These are phyloP conservation scores for Flaveria linearis DNA, from an alignment of 129 eudicot genomes.

Conservation along the genomic window DNA sequence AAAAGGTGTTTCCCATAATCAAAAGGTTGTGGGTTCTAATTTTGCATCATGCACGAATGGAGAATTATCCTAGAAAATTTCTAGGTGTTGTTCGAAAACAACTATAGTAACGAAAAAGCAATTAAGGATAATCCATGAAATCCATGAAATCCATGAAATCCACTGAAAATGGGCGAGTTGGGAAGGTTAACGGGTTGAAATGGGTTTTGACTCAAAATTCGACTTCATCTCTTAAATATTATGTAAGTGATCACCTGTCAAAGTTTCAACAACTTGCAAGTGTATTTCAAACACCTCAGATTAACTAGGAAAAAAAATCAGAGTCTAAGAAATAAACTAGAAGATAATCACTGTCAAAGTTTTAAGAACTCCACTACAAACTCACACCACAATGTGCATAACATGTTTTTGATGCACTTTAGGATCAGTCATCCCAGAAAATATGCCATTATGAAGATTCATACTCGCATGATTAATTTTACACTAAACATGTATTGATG, in stretches of 20 bases:
- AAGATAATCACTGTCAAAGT: slow-evolving; percentile 29
- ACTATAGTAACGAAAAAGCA: too few species aligned
- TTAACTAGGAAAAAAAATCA: too few species aligned
- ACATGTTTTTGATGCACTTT: slow-evolving; percentile 44
- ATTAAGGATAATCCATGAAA: too few species aligned
- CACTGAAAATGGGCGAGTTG: not conserved
- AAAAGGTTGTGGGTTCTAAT: too few species aligned
- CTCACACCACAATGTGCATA: slow-evolving; percentile 48
- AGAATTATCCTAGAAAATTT: too few species aligned
- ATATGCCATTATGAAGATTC: slow-evolving; percentile 56
- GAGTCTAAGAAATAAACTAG: too few species aligned
- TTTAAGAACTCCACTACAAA: slow-evolving; percentile 65
- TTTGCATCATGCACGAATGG: too few species aligned
- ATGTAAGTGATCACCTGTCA: slow-evolving; percentile 2
- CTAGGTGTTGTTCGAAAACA: too few species aligned
- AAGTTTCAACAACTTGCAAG: slow-evolving; percentile 57
- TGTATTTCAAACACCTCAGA: slow-evolving; percentile 24
- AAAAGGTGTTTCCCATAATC: too few species aligned
- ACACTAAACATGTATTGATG: too few species aligned
- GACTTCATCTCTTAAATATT: too few species aligned
- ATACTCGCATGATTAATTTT: slow-evolving; percentile 26
- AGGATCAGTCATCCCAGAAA: slow-evolving; percentile 59
- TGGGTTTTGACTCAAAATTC: not conserved
- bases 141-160: too few species aligned
- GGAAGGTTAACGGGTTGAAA: not conserved